phyloP scores from a whole-genome alignment of 2,329 filamentous ascomycete species.

The Waltergamsia citrina region DNA sequence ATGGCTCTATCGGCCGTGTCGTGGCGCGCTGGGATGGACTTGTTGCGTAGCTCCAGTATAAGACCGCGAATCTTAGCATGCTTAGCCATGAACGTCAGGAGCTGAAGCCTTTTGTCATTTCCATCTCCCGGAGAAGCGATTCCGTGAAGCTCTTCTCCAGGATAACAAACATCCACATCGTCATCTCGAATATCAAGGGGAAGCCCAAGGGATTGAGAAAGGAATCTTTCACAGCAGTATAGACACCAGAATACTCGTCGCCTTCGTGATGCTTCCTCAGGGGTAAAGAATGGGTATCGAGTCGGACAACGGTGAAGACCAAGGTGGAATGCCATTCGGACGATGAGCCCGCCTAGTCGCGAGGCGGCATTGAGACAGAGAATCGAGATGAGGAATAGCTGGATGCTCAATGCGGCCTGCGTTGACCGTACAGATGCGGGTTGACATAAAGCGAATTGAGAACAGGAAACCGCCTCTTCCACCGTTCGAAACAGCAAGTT shows the following conservation, averaged over 20 bases:
- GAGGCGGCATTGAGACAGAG: slow-evolving; percentile 47
- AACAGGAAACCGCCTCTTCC: slow-evolving; percentile 37
- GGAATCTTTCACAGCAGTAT: slow-evolving; percentile 43
- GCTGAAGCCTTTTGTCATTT: slow-evolving; percentile 17
- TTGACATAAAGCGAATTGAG: slow-evolving; percentile 33
- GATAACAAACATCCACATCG: slow-evolving; percentile 49
- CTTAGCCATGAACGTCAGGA: slow-evolving; percentile 30
- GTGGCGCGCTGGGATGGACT: slow-evolving; percentile 34
- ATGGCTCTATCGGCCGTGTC: slow-evolving; percentile 30
- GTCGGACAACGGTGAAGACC: slow-evolving; percentile 49
- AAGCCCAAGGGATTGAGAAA: slow-evolving; percentile 46
- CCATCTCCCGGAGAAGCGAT: slow-evolving; percentile 8
- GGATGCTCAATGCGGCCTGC: slow-evolving; percentile 42
- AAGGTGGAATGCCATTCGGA: slow-evolving; percentile 45
- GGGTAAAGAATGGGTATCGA: slow-evolving; percentile 38
- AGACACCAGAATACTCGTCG: slow-evolving; percentile 48
- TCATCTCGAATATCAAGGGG: slow-evolving; percentile 46
- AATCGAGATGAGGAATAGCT: slow-evolving; percentile 46
- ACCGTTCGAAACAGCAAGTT: slow-evolving; percentile 35
- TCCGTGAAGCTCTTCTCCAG: slow-evolving; percentile 33
- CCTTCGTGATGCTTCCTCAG: slow-evolving; percentile 34
- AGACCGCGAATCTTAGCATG: slow-evolving; percentile 38
- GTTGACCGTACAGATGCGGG: slow-evolving; percentile 35
- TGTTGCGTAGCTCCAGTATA: slow-evolving; percentile 42
- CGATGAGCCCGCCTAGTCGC: slow-evolving; percentile 42